Conservation (phyloP, 2,329 filamentous ascomycete genomes). For the Cercospora beticola region DNA sequence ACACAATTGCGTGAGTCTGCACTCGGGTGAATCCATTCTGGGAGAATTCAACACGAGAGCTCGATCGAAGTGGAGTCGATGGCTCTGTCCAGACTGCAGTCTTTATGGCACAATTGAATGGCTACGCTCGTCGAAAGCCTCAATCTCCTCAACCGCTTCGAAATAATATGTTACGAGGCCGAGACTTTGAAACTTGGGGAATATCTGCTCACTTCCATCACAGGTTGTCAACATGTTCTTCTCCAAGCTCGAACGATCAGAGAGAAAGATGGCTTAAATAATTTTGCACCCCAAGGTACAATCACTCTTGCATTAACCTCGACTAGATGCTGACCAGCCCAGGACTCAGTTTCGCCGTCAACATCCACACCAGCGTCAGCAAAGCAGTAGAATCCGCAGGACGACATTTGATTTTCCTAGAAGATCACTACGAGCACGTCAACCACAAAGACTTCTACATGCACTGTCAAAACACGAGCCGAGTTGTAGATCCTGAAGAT, state of each 20-base stretch:
- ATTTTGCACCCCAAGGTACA: conserved; percentile 14
- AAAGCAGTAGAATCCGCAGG: conserved; percentile 37
- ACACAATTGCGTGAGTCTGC: conserved; percentile 37
- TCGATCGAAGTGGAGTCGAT: not conserved
- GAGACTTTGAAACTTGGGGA: not conserved
- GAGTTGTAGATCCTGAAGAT: conserved; percentile 41
- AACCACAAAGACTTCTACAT: conserved; percentile 41
- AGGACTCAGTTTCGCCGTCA: conserved; percentile 39
- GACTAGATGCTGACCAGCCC: not conserved
- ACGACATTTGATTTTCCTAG: conserved; percentile 41
- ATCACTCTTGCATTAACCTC: not conserved
- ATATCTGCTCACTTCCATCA: not conserved
- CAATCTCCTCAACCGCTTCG: not conserved
- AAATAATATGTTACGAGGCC: not conserved
- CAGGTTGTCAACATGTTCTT: conserved; percentile 36
- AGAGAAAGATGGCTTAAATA: conserved; percentile 9
- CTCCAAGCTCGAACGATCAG: conserved; percentile 37
- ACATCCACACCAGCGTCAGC: conserved; percentile 32
- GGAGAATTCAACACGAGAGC: not conserved
- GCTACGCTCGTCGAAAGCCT: not conserved
- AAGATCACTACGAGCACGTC: conserved; percentile 39
- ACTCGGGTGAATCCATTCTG: not conserved
- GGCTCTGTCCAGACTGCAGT: not conserved
- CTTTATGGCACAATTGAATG: not conserved
- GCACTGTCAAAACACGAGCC: conserved; percentile 44